Conservation (phyloP, 495 filamentous ascomycete genomes). For the Xylaria telfairii region DNA sequence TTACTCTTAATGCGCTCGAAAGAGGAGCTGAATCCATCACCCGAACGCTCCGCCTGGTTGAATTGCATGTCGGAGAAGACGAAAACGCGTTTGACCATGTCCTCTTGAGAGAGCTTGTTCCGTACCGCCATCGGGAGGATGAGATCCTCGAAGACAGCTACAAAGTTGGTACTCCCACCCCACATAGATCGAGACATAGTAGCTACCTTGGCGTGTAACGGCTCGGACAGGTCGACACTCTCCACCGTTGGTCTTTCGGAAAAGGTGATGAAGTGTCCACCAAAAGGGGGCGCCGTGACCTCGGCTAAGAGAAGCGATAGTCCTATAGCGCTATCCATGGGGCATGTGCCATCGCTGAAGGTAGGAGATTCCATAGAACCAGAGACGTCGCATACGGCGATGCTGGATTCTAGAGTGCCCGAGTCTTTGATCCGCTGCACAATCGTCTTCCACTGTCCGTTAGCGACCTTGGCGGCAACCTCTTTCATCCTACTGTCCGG, state of each 20-base stretch:
- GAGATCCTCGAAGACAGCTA: constrained; percentile 49
- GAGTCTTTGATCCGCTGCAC: constrained; percentile 54
- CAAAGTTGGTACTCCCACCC: constrained; percentile 52
- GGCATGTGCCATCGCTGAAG: constrained; percentile 48
- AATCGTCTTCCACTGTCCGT: constrained; percentile 55
- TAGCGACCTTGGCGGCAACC: constrained; percentile 35
- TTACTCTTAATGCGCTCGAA: constrained; percentile 48
- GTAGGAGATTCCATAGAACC: constrained; percentile 45
- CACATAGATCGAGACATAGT: constrained; percentile 18
- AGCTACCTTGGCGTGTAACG: constrained; percentile 27
- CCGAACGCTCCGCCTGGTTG: constrained; percentile 34
- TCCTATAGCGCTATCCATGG: constrained; percentile 54
- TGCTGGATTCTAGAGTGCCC: constrained; percentile 48
- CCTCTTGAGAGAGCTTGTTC: constrained; percentile 44
- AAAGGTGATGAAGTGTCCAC: constrained; percentile 55
- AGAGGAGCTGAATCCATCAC: constrained; percentile 29
- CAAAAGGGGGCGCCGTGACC: constrained; percentile 50
- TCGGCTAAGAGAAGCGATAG: constrained; percentile 55
- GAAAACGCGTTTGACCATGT: constrained; percentile 59
- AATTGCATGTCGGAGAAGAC: constrained; percentile 59
- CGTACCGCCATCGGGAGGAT: constrained; percentile 53
- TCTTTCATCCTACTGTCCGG: neutral
- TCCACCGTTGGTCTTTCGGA: constrained; percentile 37
- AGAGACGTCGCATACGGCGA: constrained; percentile 55
- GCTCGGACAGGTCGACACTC: constrained; percentile 37